Base-by-base conservation (phyloP, 768 basidiomycete species). In the Serpula lacrymans region DNA sequence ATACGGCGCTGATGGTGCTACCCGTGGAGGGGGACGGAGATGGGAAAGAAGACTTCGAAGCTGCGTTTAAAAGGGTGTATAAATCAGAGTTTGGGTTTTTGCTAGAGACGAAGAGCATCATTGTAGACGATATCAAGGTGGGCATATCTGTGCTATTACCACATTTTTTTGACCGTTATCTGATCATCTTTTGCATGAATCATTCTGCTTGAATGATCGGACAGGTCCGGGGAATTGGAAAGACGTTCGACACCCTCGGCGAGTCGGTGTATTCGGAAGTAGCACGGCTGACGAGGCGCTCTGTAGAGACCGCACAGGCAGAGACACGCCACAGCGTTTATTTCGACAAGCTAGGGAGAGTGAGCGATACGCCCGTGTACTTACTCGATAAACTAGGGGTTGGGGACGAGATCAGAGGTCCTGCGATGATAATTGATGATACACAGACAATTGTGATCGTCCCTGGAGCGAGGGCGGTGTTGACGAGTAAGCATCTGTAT, bases 361-460 rank as follows among this genome's bases (percentile, higher is more conserved):
- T 89, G 26, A 63, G 78, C 27, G 74, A 88, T 45, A 88, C 88
- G 0, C 93, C 92, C 0, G 84, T 97, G 18, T 95, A 73, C 59
- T 54, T 82, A 51, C 65, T 97, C 45, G 78, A 77, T 30, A 64
- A 68, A 11, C 62, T 97, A 42, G 68, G 65, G 0, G 66, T 81
- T 10, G 93, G 92, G 3, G 84, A 91, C 42, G 67, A 71, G 28
- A 68, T 95, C 20, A 63, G 75, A 31, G 95, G 94, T 6, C 93
- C 95, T 7, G 90, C 92, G 25, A 84, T 97, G 78, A 84, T 98
- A 46, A 88, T 96, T 52, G 94, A 98, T 61, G 72, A 89, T 50
- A 97, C 94, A 16, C 95, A 96, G 68, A 96, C 94, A 17, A 89
- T 97, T 45, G 85, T 98, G 23, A 63, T 98, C 4, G 79, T 91